phyloP scores from a whole-genome alignment of 805 yeast genomes.

The Pichia manshurica region DNA sequence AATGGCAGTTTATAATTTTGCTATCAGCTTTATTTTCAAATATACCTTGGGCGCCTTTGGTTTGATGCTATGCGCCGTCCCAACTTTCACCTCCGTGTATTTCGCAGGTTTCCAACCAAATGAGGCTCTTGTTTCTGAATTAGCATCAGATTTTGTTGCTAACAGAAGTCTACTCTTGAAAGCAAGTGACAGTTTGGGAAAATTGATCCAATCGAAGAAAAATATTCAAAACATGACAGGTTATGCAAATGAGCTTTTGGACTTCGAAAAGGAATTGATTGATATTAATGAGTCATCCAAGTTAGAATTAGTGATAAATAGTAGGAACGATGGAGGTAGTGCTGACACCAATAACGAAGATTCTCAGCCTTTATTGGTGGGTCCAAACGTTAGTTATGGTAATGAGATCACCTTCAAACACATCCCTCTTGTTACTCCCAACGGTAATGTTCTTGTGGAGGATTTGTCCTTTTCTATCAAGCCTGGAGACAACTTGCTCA shows the following conservation, averaged over 20 bases:
- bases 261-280: slow-evolving; percentile 58
- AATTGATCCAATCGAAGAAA: slow-evolving; percentile 78
- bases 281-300: slow-evolving; percentile 35
- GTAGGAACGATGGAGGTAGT: background rate
- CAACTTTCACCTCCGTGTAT: slow-evolving; percentile 52
- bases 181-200: slow-evolving; percentile 83
- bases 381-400: slow-evolving; percentile 37
- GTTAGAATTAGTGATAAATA: slow-evolving; percentile 21
- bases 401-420: slow-evolving; percentile 65
- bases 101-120: slow-evolving; percentile 40
- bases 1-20: slow-evolving; percentile 69
- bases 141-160: slow-evolving; percentile 81
- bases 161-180: slow-evolving; percentile 77
- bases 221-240: slow-evolving; percentile 80
- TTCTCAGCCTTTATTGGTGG: slow-evolving; percentile 26
- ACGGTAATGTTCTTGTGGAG: slow-evolving; percentile 64
- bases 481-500: slow-evolving; percentile 78
- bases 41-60: slow-evolving; percentile 97
- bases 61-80: slow-evolving; percentile 77
- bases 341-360: background rate
- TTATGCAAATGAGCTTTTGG: slow-evolving; percentile 67
- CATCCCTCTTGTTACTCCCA: slow-evolving; percentile 83
- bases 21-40: slow-evolving; percentile 83
- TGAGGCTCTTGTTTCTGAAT: slow-evolving; percentile 27
- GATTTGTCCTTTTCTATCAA: slow-evolving; percentile 65